These are phyloP conservation scores for Phyllosticta ampelicida DNA, from an alignment of 2,329 filamentous ascomycete species.

Conservation along the genomic window DNA sequence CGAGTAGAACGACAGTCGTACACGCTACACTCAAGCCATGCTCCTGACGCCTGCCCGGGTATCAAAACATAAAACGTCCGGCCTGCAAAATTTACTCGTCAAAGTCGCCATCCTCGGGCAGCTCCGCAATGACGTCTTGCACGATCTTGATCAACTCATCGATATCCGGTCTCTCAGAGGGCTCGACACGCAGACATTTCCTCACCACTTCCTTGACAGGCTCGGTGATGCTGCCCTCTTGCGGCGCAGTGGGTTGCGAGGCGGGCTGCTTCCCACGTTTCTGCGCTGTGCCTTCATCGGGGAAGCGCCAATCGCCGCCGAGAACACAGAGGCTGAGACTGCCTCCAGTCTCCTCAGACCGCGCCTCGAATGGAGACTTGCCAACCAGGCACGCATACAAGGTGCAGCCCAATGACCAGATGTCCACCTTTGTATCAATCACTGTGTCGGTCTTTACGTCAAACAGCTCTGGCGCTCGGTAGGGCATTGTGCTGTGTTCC, in stretches of 20 bases:
- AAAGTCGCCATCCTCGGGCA: slow-evolving; percentile 50
- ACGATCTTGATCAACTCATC: slow-evolving; percentile 72
- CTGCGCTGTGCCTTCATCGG: slow-evolving; percentile 57
- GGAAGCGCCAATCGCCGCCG: slow-evolving; percentile 92
- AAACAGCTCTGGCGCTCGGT: slow-evolving; percentile 93
- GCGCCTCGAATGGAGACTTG: slow-evolving; percentile 92
- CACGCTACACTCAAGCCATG: not conserved
- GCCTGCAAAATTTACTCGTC: not conserved
- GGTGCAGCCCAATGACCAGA: slow-evolving; percentile 97
- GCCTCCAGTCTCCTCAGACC: slow-evolving; percentile 91
- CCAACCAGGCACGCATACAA: slow-evolving; percentile 93
- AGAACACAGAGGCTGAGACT: slow-evolving; percentile 86
- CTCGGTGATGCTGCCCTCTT: slow-evolving; percentile 58
- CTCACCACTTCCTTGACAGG: slow-evolving; percentile 78
- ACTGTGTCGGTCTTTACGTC: slow-evolving; percentile 89
- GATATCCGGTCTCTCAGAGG: slow-evolving; percentile 76
- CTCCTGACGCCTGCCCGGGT: slow-evolving; percentile 10
- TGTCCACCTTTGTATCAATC: slow-evolving; percentile 93
- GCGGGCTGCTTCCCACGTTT: slow-evolving; percentile 41
- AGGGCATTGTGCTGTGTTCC: slow-evolving; percentile 97
- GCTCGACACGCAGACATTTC: slow-evolving; percentile 77
- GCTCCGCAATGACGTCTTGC: slow-evolving; percentile 56
- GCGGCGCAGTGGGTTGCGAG: slow-evolving; percentile 17
- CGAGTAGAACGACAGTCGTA: not conserved
- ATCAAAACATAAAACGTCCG: slow-evolving; percentile 6